Evolutionary conservation across 1,284 basidiomycete species (phyloP).

Genomic region (Rhodotorula sp.): DNA sequence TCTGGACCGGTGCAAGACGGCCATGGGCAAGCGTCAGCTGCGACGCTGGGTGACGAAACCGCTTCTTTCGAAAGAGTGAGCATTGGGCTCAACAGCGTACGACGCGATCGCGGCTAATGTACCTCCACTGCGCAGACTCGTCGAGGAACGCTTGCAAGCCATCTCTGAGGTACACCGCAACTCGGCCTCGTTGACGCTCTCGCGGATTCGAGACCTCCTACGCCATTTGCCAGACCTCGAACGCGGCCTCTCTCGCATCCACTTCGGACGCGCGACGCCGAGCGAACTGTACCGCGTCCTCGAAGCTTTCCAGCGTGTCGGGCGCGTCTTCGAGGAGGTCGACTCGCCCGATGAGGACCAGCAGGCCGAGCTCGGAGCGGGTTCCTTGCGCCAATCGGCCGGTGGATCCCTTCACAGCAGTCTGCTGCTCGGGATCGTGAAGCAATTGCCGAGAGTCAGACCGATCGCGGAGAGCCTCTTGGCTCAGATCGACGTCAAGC

Average conservation of each 20-base stretch:
- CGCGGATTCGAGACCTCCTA: constrained; percentile 66
- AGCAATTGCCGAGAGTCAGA: constrained; percentile 65
- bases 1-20: constrained; percentile 77
- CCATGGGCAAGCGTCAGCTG: constrained; percentile 81
- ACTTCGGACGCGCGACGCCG: constrained; percentile 79
- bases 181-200: constrained; percentile 54
- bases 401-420: constrained; percentile 60
- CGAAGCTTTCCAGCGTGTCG: constrained; percentile 70
- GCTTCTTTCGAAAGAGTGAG: constrained; percentile 69
- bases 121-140: constrained; percentile 34
- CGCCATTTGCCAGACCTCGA: constrained; percentile 82
- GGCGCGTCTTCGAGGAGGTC: constrained; percentile 62
- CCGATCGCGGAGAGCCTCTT: constrained; percentile 58
- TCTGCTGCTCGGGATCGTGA: constrained; percentile 70
- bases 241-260: constrained; percentile 81
- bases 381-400: neutral
- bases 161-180: constrained; percentile 72
- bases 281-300: constrained; percentile 78
- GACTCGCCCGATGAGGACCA: constrained; percentile 50
- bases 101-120: neutral
- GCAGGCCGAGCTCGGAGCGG: neutral
- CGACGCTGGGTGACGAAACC: constrained; percentile 85
- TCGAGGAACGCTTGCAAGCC: constrained; percentile 76
- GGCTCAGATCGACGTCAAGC: constrained; percentile 60
- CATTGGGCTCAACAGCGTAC: constrained; percentile 8